Percentiles rank a stretch among this genome's conserved stretches.
phyloP scores from a whole-genome alignment of 78 protist species.

The Dictyostelium capitatum region DNA sequence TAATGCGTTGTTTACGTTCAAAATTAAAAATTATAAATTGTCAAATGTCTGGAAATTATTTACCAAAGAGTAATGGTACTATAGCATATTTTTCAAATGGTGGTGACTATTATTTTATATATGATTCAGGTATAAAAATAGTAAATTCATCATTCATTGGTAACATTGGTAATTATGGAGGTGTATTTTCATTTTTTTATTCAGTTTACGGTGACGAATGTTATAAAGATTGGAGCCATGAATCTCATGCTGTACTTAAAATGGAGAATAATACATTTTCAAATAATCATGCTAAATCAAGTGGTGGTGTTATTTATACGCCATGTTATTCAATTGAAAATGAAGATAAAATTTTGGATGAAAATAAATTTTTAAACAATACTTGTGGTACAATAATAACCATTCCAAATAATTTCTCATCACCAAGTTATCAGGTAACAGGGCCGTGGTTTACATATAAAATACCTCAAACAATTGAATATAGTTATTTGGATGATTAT shows the following conservation, averaged over 20 bases:
- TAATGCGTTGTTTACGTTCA: too few species aligned
- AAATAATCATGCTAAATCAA: neutral
- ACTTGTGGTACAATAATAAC: neutral
- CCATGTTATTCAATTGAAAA: neutral
- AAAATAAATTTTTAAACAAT: neutral
- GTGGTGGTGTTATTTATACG: neutral
- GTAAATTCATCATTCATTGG: too few species aligned
- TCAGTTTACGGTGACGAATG: too few species aligned
- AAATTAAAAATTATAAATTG: too few species aligned
- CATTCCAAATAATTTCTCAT: neutral
- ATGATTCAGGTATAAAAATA: too few species aligned
- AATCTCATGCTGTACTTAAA: neutral
- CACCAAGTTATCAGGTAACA: neutral
- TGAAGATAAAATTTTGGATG: neutral
- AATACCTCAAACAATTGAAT: too few species aligned
- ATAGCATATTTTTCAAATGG: too few species aligned
- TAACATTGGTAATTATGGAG: neutral
- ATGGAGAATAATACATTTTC: neutral
- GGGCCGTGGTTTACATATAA: too few species aligned
- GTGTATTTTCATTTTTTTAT: neutral
- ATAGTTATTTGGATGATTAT: too few species aligned
- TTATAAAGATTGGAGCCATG: too few species aligned
- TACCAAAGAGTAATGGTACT: too few species aligned
- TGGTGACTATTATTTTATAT: neutral
- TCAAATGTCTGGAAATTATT: too few species aligned